These are phyloP conservation scores for Pestalotiopsis sp. DNA, from an alignment of 2,329 filamentous ascomycete species.

Conservation along the genomic window DNA sequence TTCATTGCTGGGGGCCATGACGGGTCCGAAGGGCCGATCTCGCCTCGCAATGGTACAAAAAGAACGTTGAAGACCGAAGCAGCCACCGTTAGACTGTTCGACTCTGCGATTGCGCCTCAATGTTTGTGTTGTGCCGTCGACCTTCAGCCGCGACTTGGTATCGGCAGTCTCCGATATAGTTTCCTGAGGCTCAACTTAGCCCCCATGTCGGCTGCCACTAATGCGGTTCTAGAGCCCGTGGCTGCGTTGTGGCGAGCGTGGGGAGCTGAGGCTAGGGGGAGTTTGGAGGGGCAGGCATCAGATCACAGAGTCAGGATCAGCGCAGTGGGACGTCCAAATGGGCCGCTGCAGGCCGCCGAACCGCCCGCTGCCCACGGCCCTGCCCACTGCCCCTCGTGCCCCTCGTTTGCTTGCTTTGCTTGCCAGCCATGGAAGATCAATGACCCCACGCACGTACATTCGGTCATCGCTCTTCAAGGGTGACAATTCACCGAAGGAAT, in stretches of 20 bases:
- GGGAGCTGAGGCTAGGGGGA: not conserved
- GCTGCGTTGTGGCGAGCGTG: not conserved
- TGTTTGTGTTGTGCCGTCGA: not conserved
- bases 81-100: not conserved
- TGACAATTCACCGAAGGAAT: not conserved
- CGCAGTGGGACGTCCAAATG: not conserved
- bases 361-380: not conserved
- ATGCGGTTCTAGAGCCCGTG: not conserved
- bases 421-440: not conserved
- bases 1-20: not conserved
- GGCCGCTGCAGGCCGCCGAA: not conserved
- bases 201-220: not conserved
- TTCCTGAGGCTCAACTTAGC: conserved; percentile 7
- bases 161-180: not conserved
- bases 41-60: not conserved
- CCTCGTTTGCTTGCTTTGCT: not conserved
- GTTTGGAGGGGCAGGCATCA: not conserved
- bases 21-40: not conserved
- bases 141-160: not conserved
- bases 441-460: not conserved
- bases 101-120: not conserved
- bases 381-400: not conserved
- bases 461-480: not conserved
- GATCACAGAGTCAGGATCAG: not conserved
- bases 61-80: not conserved